Evolutionary conservation across 2,329 filamentous ascomycete species (phyloP).

Genomic region (Penicillium sp.): DNA sequence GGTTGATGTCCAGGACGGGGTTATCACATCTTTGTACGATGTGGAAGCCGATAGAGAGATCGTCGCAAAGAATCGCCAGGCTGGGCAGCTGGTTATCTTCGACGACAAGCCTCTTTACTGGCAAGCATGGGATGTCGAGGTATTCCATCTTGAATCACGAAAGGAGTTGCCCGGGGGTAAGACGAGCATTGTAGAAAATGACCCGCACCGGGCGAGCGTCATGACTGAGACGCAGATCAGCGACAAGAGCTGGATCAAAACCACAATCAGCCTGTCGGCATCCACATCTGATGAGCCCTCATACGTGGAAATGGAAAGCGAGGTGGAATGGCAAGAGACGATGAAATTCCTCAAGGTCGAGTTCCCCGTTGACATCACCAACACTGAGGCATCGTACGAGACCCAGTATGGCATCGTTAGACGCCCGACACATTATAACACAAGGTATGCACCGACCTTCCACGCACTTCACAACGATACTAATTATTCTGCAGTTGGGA

Average conservation of each 20-base stretch:
- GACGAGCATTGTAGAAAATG: slow-evolving; percentile 68
- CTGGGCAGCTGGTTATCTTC: slow-evolving; percentile 89
- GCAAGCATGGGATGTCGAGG: slow-evolving; percentile 98
- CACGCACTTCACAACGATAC: not conserved
- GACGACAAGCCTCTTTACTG: slow-evolving; percentile 97
- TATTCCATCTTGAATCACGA: slow-evolving; percentile 86
- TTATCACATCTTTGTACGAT: slow-evolving; percentile 83
- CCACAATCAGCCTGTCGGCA: slow-evolving; percentile 75
- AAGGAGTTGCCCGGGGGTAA: slow-evolving; percentile 68
- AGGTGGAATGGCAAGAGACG: slow-evolving; percentile 94
- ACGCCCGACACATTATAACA: slow-evolving; percentile 97
- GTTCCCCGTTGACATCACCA: slow-evolving; percentile 88
- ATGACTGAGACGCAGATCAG: slow-evolving; percentile 85
- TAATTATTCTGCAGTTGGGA: slow-evolving; percentile 63
- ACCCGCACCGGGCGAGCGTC: slow-evolving; percentile 74
- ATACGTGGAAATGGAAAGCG: slow-evolving; percentile 73
- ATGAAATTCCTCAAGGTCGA: slow-evolving; percentile 99
- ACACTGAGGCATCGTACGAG: slow-evolving; percentile 92
- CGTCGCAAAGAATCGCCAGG: slow-evolving; percentile 68
- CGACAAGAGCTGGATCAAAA: slow-evolving; percentile 79
- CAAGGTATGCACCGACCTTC: slow-evolving; percentile 56
- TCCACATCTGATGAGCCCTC: slow-evolving; percentile 63
- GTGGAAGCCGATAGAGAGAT: slow-evolving; percentile 70
- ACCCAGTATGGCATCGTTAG: slow-evolving; percentile 87
- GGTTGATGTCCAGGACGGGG: slow-evolving; percentile 69